Conservation (phyloP, 345 rosid genomes). For the Melastoma malabathricum region DNA sequence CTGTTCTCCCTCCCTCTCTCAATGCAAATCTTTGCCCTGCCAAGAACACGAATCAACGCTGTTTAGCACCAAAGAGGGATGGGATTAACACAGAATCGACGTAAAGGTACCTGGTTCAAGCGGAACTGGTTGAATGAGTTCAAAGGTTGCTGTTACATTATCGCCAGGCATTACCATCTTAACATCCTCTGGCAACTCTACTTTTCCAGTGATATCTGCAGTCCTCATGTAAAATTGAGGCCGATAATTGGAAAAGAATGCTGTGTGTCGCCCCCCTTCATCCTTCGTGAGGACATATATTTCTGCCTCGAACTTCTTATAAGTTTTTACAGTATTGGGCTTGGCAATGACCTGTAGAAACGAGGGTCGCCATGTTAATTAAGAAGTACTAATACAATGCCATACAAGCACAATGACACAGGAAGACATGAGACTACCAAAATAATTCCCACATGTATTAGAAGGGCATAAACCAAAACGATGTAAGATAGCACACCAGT, state of each 20-base stretch:
- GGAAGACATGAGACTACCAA: too few relatives aligned
- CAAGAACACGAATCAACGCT: conserved; percentile 38
- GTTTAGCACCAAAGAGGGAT: too few relatives aligned
- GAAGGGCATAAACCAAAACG: too few relatives aligned
- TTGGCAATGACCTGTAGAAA: conserved; percentile 46
- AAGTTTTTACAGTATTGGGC: conserved; percentile 71
- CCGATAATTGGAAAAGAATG: conserved; percentile 72
- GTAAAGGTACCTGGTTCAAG: too few relatives aligned
- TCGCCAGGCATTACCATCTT: conserved; percentile 99
- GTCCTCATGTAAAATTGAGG: conserved; percentile 98
- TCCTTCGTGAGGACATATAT: conserved; percentile 96
- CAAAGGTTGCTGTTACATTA: conserved; percentile 79
- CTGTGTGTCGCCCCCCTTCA: conserved; percentile 94
- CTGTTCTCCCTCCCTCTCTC: conserved; percentile 92
- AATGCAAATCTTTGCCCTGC: conserved; percentile 95
- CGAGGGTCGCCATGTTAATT: too few relatives aligned
- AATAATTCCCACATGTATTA: too few relatives aligned
- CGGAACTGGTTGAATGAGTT: conserved; percentile 66
- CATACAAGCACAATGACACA: too few relatives aligned
- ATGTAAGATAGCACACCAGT: too few relatives aligned
- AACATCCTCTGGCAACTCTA: conserved; percentile 85
- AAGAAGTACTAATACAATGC: too few relatives aligned
- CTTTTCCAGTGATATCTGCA: conserved; percentile 84
- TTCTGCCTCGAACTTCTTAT: conserved; percentile 56
- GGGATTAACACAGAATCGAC: too few relatives aligned